These are phyloP conservation scores for Fusarium paranaense DNA, from an alignment of 2,329 filamentous ascomycete species.

Conservation along the genomic window DNA sequence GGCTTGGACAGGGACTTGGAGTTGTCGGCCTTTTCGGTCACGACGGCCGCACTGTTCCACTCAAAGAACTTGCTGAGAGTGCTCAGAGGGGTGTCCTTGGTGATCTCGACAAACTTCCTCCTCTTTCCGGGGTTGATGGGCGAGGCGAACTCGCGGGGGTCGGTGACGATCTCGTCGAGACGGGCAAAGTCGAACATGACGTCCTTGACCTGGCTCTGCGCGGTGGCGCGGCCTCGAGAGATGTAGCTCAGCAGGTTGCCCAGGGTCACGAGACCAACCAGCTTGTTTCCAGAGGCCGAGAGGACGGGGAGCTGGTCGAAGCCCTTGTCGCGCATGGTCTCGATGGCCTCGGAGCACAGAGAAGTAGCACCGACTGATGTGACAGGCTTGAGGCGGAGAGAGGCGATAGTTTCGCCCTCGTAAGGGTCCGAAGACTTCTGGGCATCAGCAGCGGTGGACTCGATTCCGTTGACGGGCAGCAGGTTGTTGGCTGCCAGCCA, in stretches of 20 bases:
- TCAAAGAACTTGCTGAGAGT: constrained; percentile 94
- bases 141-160: constrained; percentile 74
- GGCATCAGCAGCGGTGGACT: constrained; percentile 57
- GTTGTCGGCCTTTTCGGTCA: constrained; percentile 79
- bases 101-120: constrained; percentile 92
- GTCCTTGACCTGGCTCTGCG: constrained; percentile 78
- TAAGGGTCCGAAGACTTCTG: constrained; percentile 73
- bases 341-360: constrained; percentile 87
- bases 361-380: constrained; percentile 81
- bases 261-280: constrained; percentile 93
- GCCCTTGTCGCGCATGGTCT: constrained; percentile 97
- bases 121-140: constrained; percentile 56
- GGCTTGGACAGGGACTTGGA: constrained; percentile 75
- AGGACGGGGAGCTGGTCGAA: constrained; percentile 98
- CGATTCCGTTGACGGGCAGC: constrained; percentile 68
- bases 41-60: constrained; percentile 96
- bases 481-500: constrained; percentile 98
- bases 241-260: constrained; percentile 95
- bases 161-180: constrained; percentile 90
- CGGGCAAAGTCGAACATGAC: constrained; percentile 98
- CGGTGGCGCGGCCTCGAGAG: constrained; percentile 81
- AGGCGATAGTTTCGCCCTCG: constrained; percentile 80
- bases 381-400: constrained; percentile 91
- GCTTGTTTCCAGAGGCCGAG: constrained; percentile 72
- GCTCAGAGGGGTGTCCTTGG: constrained; percentile 84